These are phyloP conservation scores for Pythium angustatum DNA, from an alignment of 352 stramenopile species.

Conservation along the genomic window DNA sequence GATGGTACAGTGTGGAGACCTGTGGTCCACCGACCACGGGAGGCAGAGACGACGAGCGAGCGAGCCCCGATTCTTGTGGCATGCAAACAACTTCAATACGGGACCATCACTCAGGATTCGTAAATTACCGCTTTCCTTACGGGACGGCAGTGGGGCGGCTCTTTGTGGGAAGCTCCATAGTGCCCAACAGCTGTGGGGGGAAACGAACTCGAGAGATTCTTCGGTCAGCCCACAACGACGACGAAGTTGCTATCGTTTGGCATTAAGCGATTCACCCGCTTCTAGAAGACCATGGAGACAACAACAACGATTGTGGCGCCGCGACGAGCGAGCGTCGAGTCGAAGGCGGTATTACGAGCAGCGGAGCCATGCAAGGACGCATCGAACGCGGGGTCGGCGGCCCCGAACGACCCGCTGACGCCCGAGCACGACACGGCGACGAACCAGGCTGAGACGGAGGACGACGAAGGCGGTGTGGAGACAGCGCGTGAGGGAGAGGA, in stretches of 20 bases:
- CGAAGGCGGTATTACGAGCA: neutral
- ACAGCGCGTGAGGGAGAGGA: constrained; percentile 11
- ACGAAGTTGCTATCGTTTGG: neutral
- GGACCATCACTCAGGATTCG: constrained; percentile 35
- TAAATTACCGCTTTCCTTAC: constrained; percentile 24
- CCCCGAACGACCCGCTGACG: constrained; percentile 3
- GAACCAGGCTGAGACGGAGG: constrained; percentile 7
- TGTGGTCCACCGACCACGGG: too few species aligned
- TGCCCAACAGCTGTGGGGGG: neutral
- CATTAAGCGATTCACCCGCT: neutral
- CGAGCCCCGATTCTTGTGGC: constrained; percentile 18
- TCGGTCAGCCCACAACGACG: neutral
- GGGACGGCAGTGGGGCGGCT: constrained; percentile 11
- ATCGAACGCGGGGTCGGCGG: constrained; percentile 10
- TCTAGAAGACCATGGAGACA: constrained; percentile 23
- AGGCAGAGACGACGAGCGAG: too few species aligned
- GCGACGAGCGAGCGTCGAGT: neutral
- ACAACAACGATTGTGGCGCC: neutral
- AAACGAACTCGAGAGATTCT: constrained; percentile 3
- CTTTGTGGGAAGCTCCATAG: too few species aligned
- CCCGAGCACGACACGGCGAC: constrained; percentile 6
- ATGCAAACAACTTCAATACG: constrained; percentile 32
- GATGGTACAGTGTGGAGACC: too few species aligned
- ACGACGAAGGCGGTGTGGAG: constrained; percentile 26
- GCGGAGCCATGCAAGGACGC: constrained; percentile 5